phyloP scores from a whole-genome alignment of 768 basidiomycete genomes.

The Peribolospora baueri region DNA sequence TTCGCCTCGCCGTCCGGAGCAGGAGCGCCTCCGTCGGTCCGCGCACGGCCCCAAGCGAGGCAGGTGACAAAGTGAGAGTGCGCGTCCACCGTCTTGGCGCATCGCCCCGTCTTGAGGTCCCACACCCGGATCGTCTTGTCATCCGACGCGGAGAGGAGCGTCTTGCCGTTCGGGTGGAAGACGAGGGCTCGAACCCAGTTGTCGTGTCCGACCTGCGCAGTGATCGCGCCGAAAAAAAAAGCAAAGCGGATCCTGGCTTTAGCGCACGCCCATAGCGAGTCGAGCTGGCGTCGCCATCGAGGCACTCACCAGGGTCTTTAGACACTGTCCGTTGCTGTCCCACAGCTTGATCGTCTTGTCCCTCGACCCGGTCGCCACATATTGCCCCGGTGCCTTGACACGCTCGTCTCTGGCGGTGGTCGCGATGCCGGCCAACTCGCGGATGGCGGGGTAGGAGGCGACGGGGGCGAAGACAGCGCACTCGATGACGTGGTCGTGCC shows the following conservation, averaged over 20 bases:
- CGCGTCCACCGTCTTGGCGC: slow-evolving; percentile 64
- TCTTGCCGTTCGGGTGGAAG: slow-evolving; percentile 76
- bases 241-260: background rate
- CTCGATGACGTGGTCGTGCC: slow-evolving; percentile 70
- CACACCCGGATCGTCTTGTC: slow-evolving; percentile 78
- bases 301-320: slow-evolving; percentile 41
- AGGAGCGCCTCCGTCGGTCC: slow-evolving; percentile 5
- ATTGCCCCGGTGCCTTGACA: slow-evolving; percentile 22
- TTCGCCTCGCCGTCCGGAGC: slow-evolving; percentile 8
- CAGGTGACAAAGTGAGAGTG: slow-evolving; percentile 63
- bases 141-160: slow-evolving; percentile 69
- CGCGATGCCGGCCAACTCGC: slow-evolving; percentile 47
- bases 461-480: slow-evolving; percentile 56
- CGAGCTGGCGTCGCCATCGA: background rate
- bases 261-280: background rate
- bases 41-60: slow-evolving; percentile 34
- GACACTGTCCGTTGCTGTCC: slow-evolving; percentile 63
- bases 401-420: slow-evolving; percentile 26
- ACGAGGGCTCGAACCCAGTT: slow-evolving; percentile 73
- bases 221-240: background rate
- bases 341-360: slow-evolving; percentile 83
- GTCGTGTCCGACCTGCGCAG: slow-evolving; percentile 43
- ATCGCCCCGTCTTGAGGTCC: slow-evolving; percentile 65
- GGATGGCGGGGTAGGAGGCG: slow-evolving; percentile 45
- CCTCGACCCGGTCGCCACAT: slow-evolving; percentile 56